A percentile compares a stretch with the other conserved stretches of the same genome.
Evolutionary conservation across 208 protist species (phyloP).

Genomic region (Trypanosoma grayi): DNA sequence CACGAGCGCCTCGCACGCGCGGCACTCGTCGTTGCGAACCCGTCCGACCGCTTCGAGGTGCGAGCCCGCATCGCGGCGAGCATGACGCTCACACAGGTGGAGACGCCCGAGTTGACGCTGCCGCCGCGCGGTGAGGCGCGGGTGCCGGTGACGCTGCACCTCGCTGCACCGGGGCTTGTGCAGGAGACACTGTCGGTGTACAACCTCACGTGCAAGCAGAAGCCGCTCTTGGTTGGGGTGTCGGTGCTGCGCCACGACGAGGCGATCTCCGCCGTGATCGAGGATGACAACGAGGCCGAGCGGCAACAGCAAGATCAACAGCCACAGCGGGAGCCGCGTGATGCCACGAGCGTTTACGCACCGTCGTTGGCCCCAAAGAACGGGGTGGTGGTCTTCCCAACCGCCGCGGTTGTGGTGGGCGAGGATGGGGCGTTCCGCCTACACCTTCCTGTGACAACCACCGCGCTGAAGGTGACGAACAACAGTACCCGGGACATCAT

Average conservation of each 20-base stretch:
- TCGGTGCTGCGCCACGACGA: slow-evolving; percentile 50
- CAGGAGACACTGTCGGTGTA: slow-evolving; percentile 51
- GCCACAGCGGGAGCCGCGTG: background rate
- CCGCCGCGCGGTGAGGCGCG: slow-evolving; percentile 38
- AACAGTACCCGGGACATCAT: slow-evolving; percentile 40
- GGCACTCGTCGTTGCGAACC: slow-evolving; percentile 65
- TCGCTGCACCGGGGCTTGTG: slow-evolving; percentile 47
- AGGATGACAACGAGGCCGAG: background rate
- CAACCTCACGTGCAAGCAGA: slow-evolving; percentile 71
- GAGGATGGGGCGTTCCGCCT: slow-evolving; percentile 39
- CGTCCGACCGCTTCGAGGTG: slow-evolving; percentile 65
- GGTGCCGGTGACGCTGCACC: slow-evolving; percentile 46
- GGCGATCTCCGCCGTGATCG: slow-evolving; percentile 28
- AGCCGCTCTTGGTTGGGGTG: slow-evolving; percentile 41
- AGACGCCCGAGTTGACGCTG: slow-evolving; percentile 31
- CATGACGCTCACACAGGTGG: slow-evolving; percentile 12
- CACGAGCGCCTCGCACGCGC: too few species aligned
- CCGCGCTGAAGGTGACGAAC: slow-evolving; percentile 35
- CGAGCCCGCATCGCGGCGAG: slow-evolving; percentile 26
- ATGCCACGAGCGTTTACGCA: background rate
- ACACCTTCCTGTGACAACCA: slow-evolving; percentile 22
- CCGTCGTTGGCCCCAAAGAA: background rate
- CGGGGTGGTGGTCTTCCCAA: slow-evolving; percentile 26
- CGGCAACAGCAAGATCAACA: background rate
- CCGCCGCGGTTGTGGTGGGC: slow-evolving; percentile 32